These are phyloP conservation scores for Nadsonia starkeyi-henricii DNA, from an alignment of 1,139 yeast species.

Conservation along the genomic window DNA sequence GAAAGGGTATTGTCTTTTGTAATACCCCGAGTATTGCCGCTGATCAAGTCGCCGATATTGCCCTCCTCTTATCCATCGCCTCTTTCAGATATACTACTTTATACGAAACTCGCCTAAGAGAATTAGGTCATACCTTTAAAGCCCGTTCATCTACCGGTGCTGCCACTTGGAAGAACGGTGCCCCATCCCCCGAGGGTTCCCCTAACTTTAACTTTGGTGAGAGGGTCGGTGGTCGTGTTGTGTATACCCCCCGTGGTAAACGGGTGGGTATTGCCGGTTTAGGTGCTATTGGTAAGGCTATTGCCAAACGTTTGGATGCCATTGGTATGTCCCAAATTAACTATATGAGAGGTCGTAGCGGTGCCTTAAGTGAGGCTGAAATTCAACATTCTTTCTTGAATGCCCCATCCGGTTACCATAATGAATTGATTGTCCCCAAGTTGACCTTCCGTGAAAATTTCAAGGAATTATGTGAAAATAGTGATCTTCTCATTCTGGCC, in stretches of 20 bases:
- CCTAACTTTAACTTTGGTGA: constrained; percentile 24
- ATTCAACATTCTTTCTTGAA: constrained; percentile 23
- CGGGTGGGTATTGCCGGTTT: constrained; percentile 60
- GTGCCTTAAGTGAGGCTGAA: constrained; percentile 28
- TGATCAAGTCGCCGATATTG: constrained; percentile 69
- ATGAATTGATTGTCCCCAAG: not conserved
- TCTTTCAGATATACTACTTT: constrained; percentile 48
- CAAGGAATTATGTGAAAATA: constrained; percentile 24
- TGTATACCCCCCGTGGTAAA: constrained; percentile 34
- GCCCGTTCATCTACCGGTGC: constrained; percentile 25
- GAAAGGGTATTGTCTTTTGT: constrained; percentile 39
- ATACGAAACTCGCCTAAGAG: constrained; percentile 32
- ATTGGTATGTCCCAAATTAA: constrained; percentile 52
- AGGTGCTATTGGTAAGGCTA: constrained; percentile 60
- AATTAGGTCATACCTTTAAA: constrained; percentile 28
- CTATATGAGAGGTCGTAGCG: constrained; percentile 40
- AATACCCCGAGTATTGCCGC: constrained; percentile 41
- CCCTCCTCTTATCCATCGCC: constrained; percentile 42
- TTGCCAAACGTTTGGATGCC: constrained; percentile 40
- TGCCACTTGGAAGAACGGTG: constrained; percentile 4
- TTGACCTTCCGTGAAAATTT: constrained; percentile 29
- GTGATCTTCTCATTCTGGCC: constrained; percentile 51
- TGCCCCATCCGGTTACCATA: constrained; percentile 15
- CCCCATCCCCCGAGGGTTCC: constrained; percentile 13
- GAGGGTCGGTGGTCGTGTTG: constrained; percentile 34